Conservation (phyloP, 2,329 filamentous ascomycete genomes). For the Phaeosphaeria sp. region DNA sequence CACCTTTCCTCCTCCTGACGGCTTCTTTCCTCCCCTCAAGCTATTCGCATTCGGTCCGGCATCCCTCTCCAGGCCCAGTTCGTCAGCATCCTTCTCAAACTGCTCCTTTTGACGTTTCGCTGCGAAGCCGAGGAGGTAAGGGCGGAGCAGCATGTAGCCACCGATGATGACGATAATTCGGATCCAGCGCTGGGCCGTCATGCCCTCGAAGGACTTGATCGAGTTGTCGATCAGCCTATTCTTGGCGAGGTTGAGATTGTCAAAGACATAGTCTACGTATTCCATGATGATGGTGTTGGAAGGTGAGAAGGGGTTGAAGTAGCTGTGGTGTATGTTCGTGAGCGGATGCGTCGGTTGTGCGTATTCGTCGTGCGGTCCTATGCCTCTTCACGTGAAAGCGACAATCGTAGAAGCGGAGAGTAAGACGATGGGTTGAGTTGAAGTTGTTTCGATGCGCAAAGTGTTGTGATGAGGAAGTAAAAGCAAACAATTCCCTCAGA, state of each 20-base stretch:
- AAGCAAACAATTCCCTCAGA: neutral
- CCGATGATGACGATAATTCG: conserved; percentile 75
- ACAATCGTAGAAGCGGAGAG: neutral
- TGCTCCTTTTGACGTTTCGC: conserved; percentile 68
- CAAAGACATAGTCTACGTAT: conserved; percentile 19
- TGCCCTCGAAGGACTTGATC: conserved; percentile 50
- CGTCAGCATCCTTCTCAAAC: conserved; percentile 60
- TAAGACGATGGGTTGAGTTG: neutral
- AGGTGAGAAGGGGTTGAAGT: neutral
- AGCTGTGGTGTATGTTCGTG: neutral
- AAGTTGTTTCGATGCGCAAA: neutral
- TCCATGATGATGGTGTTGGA: conserved; percentile 2
- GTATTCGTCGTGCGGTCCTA: neutral
- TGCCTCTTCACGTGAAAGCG: neutral
- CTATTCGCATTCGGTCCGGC: conserved; percentile 41
- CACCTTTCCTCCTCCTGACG: conserved; percentile 46
- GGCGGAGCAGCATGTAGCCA: conserved; percentile 73
- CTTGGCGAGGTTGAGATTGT: conserved; percentile 40
- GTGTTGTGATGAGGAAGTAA: neutral
- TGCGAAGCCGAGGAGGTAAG: conserved; percentile 73
- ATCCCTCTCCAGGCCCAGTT: conserved; percentile 44
- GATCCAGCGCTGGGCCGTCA: conserved; percentile 60
- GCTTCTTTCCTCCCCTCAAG: conserved; percentile 45
- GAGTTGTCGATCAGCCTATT: conserved; percentile 51
- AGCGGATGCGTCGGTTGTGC: neutral